Evolutionary conservation across 306 rosid species (phyloP), one percentile per base, ranked within the genome.

Genomic region (Vachellia pachyceras): DNA sequence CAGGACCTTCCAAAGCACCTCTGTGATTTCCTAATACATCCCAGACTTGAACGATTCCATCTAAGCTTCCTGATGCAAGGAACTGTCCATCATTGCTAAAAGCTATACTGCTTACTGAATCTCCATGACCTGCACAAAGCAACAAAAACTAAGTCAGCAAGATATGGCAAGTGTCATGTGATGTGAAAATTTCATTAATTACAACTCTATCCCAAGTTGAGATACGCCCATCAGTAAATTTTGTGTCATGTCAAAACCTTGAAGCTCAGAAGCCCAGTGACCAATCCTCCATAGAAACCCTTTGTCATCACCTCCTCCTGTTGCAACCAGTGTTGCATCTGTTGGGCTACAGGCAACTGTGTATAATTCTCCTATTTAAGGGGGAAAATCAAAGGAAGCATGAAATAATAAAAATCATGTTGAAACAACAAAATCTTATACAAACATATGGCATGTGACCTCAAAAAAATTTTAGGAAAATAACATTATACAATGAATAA

Each of bases 201-300:
- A 55, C 20, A 55, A 55, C 29, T 46, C 35, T 23, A 14, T 73
- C 80, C 45, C 42, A 10, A 20, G n/a, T 10, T 72, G 68, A 37
- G 49, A 75, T 41, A 60, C 40, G 71, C 72, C 73, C 49, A 57
- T 49, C 12, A 22, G 47, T 58, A 45, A 72, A 77, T 69, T 7
- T 52, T 39, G 55, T 60, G 22, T 77, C 47, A 45, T 12, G 60
- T 63, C 49, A 88, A 74, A 83, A 90, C 97, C 97, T 78, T 76
- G 85, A 66, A 95, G 92, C 89, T 95, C 96, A 73, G 77, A 83
- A 72, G 98, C 90, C 93, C 91, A 93, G 84, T 91, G 85, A 41
- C 90, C 93, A 79, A 93, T 89, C 86, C 65, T 89, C 99, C 99
- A 95, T 61, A 95, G 88, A 90, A 91, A 95, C 29, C 97, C 99